Conservation (phyloP, 2,329 filamentous ascomycete species). For the Fusarium napiforme region DNA sequence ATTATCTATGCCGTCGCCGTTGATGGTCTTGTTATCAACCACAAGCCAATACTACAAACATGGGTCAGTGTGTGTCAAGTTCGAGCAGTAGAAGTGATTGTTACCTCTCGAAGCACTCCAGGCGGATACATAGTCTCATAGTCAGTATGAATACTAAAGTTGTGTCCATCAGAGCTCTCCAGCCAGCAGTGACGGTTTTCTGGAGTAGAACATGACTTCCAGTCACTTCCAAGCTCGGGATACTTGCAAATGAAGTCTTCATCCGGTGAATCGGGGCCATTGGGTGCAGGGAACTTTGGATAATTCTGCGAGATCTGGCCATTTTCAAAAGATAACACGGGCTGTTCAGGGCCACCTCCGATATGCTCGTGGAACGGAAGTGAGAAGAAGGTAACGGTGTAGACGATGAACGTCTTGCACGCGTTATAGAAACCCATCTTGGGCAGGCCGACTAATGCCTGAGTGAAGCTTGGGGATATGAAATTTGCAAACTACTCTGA, state of each 20-base stretch:
- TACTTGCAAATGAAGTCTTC: conserved; percentile 1
- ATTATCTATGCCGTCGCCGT: conserved; percentile 5
- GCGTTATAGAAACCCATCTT: neutral
- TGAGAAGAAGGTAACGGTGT: neutral
- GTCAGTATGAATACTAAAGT: conserved; percentile 1
- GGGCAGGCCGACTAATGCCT: neutral
- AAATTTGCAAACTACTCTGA: neutral
- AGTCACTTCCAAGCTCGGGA: conserved; percentile 4
- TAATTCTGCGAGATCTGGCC: neutral
- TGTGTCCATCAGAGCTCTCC: neutral
- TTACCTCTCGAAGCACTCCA: conserved; percentile 9
- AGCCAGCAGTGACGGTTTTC: conserved; percentile 4
- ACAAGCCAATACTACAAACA: neutral
- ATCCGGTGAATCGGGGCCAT: neutral
- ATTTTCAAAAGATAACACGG: neutral
- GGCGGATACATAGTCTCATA: conserved; percentile 7
- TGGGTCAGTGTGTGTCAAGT: too few species aligned
- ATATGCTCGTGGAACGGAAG: neutral
- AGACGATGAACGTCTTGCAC: neutral
- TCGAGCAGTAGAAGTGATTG: too few species aligned
- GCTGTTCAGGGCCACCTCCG: neutral
- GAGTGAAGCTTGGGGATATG: neutral
- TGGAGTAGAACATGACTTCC: neutral
- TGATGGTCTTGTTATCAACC: neutral
- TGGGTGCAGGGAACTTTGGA: conserved; percentile 5